Base-by-base conservation (phyloP, 2,329 filamentous ascomycete genomes). In the Beauveria asiatica region DNA sequence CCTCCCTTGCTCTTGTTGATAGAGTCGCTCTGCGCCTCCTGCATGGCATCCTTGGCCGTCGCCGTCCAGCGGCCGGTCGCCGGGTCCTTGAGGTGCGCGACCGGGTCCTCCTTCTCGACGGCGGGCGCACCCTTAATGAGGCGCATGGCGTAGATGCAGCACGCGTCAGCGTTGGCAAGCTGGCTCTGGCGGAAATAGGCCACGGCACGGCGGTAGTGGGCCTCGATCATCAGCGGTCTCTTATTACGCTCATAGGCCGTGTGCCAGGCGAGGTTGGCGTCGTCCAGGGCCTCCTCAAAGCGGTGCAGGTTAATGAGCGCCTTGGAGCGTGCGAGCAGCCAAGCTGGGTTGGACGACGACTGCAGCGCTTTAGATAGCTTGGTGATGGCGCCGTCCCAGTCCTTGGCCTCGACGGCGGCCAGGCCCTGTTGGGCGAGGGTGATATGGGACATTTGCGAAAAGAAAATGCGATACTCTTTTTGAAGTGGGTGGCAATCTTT, bases 301-400 rank as follows among this genome's bases (percentile, higher is more conserved):
- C 84, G 77, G 65, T 78, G 78, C 2, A 81, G 78, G 62, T 89
- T 83, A 54, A 90, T 81, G 70, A 92, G 87, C 44, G 90, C 90
- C 46, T 86, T 91, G 5, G 91, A 89, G 21, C 93, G 90, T 65
- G 88, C 85, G 64, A 94, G 83, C 63, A 93, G 87, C 83, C 94
- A 97, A 53, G 82, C 75, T 1, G 90, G 88, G 3, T 89, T 90
- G 44, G 77, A 78, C 0, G 87, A 85, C 13, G 79, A 79, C 62
- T 83, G 75, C 39, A 96, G 77, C 7, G 90, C 90, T 44, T 77
- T 73, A 8, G 87, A 88, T 64, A 88, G 87, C 66, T 86, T 81
- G 41, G 77, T 71, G 65, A 96, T 83, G 49, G 90, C 92, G 51
- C 80, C 78, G 5, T 80, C 75, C 72, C 84, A 93, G 62, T 92